Evolutionary conservation across 768 basidiomycete genomes (phyloP).

Genomic region (Hygrophorus pudorinus): DNA sequence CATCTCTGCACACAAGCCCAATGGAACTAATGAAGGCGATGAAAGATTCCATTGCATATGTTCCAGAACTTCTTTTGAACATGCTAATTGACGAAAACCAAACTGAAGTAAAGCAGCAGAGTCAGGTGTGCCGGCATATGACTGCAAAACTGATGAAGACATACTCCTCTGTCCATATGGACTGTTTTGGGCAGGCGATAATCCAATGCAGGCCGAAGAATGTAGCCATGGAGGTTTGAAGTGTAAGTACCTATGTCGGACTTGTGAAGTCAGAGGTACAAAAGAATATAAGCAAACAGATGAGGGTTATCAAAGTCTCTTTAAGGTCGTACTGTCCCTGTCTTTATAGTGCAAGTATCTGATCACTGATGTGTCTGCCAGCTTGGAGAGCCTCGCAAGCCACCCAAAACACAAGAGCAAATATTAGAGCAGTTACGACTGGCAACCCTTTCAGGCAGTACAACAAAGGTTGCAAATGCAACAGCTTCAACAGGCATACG

Average conservation of each 20-base stretch:
- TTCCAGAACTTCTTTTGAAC: too few species aligned
- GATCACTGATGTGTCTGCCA: too few species aligned
- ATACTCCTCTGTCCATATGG: conserved; percentile 16
- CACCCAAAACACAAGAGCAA: too few species aligned
- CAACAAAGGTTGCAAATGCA: background rate
- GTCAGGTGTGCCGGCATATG: conserved; percentile 10
- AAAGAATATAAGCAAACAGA: conserved; percentile 13
- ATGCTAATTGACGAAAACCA: too few species aligned
- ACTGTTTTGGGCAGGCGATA: conserved; percentile 18
- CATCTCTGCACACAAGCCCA: conserved; percentile 21
- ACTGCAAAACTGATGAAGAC: conserved; percentile 15
- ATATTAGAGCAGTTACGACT: background rate
- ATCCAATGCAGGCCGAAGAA: conserved; percentile 27
- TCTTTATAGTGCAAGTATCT: too few species aligned
- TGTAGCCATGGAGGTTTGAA: conserved; percentile 21
- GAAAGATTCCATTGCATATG: conserved; percentile 17
- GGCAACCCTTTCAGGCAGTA: too few species aligned
- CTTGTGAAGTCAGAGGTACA: conserved; percentile 21
- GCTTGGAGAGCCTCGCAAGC: too few species aligned
- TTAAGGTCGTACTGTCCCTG: too few species aligned
- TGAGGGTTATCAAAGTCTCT: too few species aligned
- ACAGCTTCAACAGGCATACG: background rate
- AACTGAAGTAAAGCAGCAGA: too few species aligned
- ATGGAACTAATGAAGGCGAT: conserved; percentile 23
- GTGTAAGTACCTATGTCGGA: conserved; percentile 22